A percentile compares a stretch with the other conserved stretches of the same genome.
Evolutionary conservation across 352 stramenopile genomes (phyloP).

Genomic region (Phytophthora citricola): DNA sequence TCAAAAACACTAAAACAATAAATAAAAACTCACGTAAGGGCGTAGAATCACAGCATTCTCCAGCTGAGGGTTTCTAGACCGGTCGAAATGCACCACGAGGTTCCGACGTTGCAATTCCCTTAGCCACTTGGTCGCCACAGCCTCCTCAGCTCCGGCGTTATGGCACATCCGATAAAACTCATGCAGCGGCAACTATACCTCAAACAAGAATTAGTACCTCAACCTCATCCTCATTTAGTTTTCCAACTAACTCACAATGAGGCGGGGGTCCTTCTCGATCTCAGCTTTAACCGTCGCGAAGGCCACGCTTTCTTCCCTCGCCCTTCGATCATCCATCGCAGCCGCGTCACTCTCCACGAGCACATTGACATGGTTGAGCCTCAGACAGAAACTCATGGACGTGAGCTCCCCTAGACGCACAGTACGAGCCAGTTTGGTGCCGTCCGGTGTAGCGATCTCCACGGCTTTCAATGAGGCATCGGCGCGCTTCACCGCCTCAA

Average conservation of each 20-base stretch:
- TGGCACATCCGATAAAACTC: conserved; percentile 83
- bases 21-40: conserved; percentile 54
- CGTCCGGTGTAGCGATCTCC: conserved; percentile 69
- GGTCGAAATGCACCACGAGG: conserved; percentile 78
- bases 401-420: conserved; percentile 69
- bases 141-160: conserved; percentile 69
- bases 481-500: conserved; percentile 55
- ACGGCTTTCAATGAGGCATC: conserved; percentile 71
- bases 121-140: conserved; percentile 80
- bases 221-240: not conserved
- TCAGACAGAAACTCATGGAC: conserved; percentile 71
- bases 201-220: conserved; percentile 6
- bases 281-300: conserved; percentile 75
- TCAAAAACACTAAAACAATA: not conserved
- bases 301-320: conserved; percentile 52
- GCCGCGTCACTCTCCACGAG: conserved; percentile 54
- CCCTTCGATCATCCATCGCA: conserved; percentile 35
- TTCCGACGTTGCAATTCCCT: conserved; percentile 79
- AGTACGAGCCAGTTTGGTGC: conserved; percentile 71
- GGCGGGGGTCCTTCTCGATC: conserved; percentile 64
- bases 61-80: conserved; percentile 68
- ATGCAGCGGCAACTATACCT: conserved; percentile 58
- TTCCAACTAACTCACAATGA: conserved; percentile 41
- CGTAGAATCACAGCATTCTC: conserved; percentile 74
- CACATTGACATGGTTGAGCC: conserved; percentile 73